These are phyloP conservation scores for Malus sylvestris DNA, from an alignment of 306 rosid genomes.

Conservation along the genomic window DNA sequence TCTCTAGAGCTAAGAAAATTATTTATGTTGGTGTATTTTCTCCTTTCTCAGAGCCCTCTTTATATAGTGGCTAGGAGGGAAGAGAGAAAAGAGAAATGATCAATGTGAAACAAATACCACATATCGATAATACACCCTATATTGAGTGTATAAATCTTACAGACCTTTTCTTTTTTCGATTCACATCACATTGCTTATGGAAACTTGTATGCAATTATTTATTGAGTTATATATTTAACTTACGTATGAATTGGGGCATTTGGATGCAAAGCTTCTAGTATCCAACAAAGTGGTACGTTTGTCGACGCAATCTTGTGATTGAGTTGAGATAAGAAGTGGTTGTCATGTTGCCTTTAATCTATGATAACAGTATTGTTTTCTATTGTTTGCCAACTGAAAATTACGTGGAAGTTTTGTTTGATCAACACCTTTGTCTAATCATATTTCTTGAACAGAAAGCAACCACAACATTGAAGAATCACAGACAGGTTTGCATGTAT, in stretches of 20 bases:
- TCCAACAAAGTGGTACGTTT: not conserved
- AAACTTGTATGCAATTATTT: not conserved
- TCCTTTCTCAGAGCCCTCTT: too few species aligned
- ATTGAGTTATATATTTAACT: too few species aligned
- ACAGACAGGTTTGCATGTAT: too few species aligned
- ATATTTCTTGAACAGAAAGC: constrained; percentile 2
- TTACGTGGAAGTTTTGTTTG: constrained; percentile 1
- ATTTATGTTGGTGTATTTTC: too few species aligned
- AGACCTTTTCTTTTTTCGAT: not conserved
- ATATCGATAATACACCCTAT: too few species aligned
- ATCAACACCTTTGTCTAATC: constrained; percentile 13
- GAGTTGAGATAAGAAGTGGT: not conserved
- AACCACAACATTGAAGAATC: not conserved
- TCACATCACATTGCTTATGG: not conserved
- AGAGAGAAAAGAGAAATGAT: too few species aligned
- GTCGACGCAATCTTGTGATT: not conserved
- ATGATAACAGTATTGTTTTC: not conserved
- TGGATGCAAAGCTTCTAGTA: not conserved
- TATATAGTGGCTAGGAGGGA: too few species aligned
- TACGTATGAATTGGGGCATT: not conserved
- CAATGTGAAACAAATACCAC: too few species aligned
- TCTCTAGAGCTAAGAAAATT: too few species aligned
- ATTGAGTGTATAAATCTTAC: too few species aligned
- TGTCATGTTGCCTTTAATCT: not conserved
- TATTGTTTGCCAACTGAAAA: not conserved